Evolutionary conservation across 768 basidiomycete genomes (phyloP).

Genomic region (Suillus decipiens): DNA sequence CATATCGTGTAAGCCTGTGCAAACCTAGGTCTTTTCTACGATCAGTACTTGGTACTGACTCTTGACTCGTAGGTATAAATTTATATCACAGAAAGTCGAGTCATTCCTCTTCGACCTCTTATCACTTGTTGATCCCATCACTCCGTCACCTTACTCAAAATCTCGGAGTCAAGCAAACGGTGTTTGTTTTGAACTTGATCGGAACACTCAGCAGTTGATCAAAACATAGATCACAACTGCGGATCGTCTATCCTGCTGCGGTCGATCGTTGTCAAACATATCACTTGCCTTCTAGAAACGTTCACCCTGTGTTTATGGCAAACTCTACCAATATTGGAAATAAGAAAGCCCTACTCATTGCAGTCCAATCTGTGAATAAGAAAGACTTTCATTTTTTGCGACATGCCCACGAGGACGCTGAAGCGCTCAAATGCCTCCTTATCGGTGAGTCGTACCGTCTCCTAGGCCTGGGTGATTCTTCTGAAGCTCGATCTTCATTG

Average conservation of each 20-base stretch:
- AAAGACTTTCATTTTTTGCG: constrained; percentile 7
- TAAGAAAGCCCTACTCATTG: constrained; percentile 29
- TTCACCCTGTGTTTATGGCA: constrained; percentile 4
- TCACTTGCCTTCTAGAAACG: not conserved
- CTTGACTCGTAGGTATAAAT: not conserved
- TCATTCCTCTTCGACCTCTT: not conserved
- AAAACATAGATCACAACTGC: not conserved
- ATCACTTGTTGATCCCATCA: not conserved
- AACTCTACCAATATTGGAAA: constrained; percentile 5
- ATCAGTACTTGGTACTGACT: not conserved
- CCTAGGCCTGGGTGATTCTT: not conserved
- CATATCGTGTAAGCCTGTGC: not conserved
- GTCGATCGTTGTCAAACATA: not conserved
- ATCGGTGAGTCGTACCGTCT: constrained; percentile 21
- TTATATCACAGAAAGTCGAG: not conserved
- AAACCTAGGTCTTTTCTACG: not conserved
- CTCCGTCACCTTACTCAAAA: not conserved
- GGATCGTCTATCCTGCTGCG: not conserved
- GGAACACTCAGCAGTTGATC: not conserved
- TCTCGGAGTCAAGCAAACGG: not conserved
- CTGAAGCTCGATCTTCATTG: not conserved
- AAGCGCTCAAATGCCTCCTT: constrained; percentile 17
- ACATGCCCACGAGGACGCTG: constrained; percentile 21
- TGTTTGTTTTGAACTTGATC: not conserved
- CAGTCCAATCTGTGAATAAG: constrained; percentile 13